phyloP scores from a whole-genome alignment of 805 yeast species.

The Scheffersomyces ergatensis region DNA sequence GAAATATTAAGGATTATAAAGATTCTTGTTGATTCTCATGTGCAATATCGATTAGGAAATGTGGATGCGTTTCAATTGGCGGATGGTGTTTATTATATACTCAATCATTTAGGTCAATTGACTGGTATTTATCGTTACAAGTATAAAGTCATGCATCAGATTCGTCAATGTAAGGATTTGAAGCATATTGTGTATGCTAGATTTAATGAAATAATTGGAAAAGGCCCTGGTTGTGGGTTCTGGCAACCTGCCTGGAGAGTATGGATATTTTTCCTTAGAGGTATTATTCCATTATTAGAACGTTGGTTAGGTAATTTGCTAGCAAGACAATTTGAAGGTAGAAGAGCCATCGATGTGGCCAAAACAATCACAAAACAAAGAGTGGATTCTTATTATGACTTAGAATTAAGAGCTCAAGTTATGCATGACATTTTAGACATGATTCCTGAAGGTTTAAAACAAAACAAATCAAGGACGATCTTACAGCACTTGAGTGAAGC shows the following conservation, averaged over 20 bases:
- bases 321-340: constrained; percentile 93
- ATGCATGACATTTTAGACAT: constrained; percentile 94
- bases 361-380: constrained; percentile 95
- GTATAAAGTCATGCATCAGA: constrained; percentile 97
- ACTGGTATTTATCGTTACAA: constrained; percentile 97
- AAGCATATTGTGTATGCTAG: constrained; percentile 87
- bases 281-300: constrained; percentile 86
- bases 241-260: constrained; percentile 99
- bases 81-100: constrained; percentile 86
- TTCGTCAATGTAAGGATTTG: constrained; percentile 90
- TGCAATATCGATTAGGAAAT: constrained; percentile 84
- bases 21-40: constrained; percentile 88
- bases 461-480: constrained; percentile 80
- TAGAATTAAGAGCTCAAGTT: constrained; percentile 90
- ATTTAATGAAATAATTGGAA: constrained; percentile 84
- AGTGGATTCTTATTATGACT: constrained; percentile 89
- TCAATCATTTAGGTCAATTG: constrained; percentile 91
- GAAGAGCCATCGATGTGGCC: constrained; percentile 86
- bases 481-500: constrained; percentile 95
- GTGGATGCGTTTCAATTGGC: constrained; percentile 93
- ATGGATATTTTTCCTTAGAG: constrained; percentile 90
- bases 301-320: constrained; percentile 92
- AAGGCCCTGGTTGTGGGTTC: constrained; percentile 98
- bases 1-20: constrained; percentile 85
- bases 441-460: constrained; percentile 94